These are phyloP conservation scores for Capsella rubella DNA, from an alignment of 441 rosid genomes.

Conservation along the genomic window DNA sequence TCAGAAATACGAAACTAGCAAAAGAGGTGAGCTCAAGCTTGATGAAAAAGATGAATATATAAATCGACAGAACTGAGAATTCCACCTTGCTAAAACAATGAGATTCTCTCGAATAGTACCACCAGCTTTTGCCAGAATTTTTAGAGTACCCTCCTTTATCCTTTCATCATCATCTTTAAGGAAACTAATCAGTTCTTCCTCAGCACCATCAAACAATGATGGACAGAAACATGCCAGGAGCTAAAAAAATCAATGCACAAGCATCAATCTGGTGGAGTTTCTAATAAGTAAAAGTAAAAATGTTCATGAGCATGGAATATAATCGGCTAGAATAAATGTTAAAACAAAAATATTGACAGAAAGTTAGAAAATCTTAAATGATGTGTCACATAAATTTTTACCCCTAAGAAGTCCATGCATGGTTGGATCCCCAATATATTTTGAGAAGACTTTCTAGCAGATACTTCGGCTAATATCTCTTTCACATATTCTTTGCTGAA, in stretches of 20 bases:
- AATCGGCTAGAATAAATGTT: slow-evolving; percentile 16
- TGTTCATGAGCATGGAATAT: slow-evolving; percentile 17
- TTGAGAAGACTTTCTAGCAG: slow-evolving; percentile 70
- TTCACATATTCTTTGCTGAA: slow-evolving; percentile 94
- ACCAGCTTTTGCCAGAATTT: slow-evolving; percentile 97
- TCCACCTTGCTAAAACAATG: slow-evolving; percentile 82
- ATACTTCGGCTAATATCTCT: slow-evolving; percentile 78
- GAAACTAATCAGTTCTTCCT: slow-evolving; percentile 80
- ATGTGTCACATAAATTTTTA: slow-evolving; percentile 49
- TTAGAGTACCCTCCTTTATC: slow-evolving; percentile 89
- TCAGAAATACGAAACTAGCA: slow-evolving; percentile 36
- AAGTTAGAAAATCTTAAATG: slow-evolving; percentile 19
- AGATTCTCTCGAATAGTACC: slow-evolving; percentile 96
- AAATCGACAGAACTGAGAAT: slow-evolving; percentile 23
- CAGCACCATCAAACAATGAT: slow-evolving; percentile 78
- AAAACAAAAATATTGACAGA: not conserved
- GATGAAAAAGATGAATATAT: slow-evolving; percentile 2
- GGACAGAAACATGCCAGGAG: slow-evolving; percentile 91
- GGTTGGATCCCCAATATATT: slow-evolving; percentile 58
- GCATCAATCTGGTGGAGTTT: slow-evolving; percentile 22
- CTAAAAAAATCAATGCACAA: slow-evolving; percentile 50
- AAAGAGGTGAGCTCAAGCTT: slow-evolving; percentile 20
- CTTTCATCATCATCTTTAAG: slow-evolving; percentile 91
- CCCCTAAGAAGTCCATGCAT: slow-evolving; percentile 97
- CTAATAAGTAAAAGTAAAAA: slow-evolving; percentile 34